These are phyloP conservation scores for Bolboschoenus planiculmis DNA, from an alignment of 176 grass and related monocot genomes.

Conservation along the genomic window DNA sequence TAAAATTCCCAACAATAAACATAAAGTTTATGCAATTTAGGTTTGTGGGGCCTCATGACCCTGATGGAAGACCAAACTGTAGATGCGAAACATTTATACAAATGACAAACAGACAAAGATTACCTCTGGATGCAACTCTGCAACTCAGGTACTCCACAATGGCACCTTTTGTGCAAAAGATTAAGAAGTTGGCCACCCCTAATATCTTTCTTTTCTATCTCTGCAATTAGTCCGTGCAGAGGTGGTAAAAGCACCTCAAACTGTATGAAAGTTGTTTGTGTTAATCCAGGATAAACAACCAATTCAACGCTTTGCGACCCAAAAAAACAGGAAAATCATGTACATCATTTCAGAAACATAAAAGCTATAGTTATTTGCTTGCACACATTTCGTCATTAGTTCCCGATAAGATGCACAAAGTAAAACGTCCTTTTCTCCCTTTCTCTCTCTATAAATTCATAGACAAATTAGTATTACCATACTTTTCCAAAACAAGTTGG, in stretches of 20 bases:
- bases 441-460: background rate
- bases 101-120: slow-evolving; percentile 21
- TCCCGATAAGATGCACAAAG: background rate
- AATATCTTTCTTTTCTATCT: slow-evolving; percentile 83
- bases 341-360: background rate
- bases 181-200: slow-evolving; percentile 90
- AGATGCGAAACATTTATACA: slow-evolving; percentile 2
- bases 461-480: background rate
- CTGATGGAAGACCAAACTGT: background rate
- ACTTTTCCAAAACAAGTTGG: background rate
- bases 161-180: slow-evolving; percentile 81
- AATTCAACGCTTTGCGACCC: slow-evolving; percentile 7
- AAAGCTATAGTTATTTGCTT: background rate
- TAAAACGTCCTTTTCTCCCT: background rate
- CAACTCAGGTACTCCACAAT: slow-evolving; percentile 92
- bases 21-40: slow-evolving; percentile 15
- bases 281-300: background rate
- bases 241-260: slow-evolving; percentile 88
- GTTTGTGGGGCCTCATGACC: background rate
- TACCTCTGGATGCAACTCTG: slow-evolving; percentile 97
- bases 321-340: background rate
- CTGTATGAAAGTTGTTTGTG: slow-evolving; percentile 32
- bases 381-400: background rate
- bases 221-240: slow-evolving; percentile 58
- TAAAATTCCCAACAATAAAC: background rate